phyloP scores from a whole-genome alignment of 495 filamentous ascomycete species.

The Trypethelium eluteriae region DNA sequence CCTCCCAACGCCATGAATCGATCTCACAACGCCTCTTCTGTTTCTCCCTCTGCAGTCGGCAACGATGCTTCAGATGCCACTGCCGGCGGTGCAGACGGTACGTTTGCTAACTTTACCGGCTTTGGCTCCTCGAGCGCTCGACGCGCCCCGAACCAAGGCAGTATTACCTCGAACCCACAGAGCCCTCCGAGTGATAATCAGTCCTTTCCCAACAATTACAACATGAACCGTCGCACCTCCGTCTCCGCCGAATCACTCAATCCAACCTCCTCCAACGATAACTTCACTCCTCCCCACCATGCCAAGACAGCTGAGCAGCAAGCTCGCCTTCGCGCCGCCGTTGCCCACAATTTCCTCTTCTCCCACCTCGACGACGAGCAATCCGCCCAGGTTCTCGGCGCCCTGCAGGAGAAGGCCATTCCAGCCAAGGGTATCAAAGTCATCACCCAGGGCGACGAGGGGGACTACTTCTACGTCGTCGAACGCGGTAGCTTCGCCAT shows the following conservation, averaged over 20 bases:
- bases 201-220: constrained; percentile 87
- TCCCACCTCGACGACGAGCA: constrained; percentile 91
- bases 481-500: constrained; percentile 87
- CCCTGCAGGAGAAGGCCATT: constrained; percentile 88
- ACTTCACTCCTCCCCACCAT: constrained; percentile 82
- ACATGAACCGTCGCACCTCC: constrained; percentile 84
- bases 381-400: constrained; percentile 75
- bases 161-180: not conserved
- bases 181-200: constrained; percentile 38
- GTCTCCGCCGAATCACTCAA: constrained; percentile 96
- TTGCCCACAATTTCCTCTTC: constrained; percentile 88
- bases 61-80: constrained; percentile 5
- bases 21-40: constrained; percentile 21
- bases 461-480: constrained; percentile 96
- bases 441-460: constrained; percentile 90
- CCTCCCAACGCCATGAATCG: constrained; percentile 26
- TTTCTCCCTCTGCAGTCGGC: not conserved
- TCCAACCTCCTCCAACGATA: constrained; percentile 73
- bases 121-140: constrained; percentile 17
- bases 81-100: constrained; percentile 8
- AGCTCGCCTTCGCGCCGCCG: constrained; percentile 66
- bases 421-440: constrained; percentile 94
- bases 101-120: constrained; percentile 36
- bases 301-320: constrained; percentile 77
- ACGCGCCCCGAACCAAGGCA: constrained; percentile 7